Conservation (phyloP, 176 grass and related monocot species). For the Tuctoria greenei region DNA sequence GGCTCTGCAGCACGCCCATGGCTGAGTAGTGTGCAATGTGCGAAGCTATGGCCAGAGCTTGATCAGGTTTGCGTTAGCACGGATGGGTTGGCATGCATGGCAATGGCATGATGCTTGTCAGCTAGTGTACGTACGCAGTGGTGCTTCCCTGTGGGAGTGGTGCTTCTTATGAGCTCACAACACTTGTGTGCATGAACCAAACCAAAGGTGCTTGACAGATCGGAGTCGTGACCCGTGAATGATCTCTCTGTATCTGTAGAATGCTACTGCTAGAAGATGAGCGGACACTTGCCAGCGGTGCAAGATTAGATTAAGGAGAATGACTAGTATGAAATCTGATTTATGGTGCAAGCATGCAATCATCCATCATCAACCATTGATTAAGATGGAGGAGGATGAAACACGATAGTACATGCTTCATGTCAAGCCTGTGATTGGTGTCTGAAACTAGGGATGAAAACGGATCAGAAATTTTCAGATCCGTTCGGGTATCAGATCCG, state of each 20-base stretch:
- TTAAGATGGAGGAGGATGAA: no score
- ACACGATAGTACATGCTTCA: no score
- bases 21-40: neutral
- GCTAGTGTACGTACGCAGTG: neutral
- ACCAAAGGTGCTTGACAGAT: neutral
- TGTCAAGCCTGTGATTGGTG: no score
- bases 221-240: neutral
- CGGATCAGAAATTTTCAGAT: no score
- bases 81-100: constrained; percentile 10
- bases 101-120: constrained; percentile 5
- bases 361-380: no score
- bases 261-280: neutral
- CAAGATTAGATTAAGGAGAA: neutral
- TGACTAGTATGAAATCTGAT: no score
- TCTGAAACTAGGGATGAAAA: no score
- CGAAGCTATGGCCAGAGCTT: no score
- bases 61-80: neutral
- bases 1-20: constrained; percentile 19
- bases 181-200: neutral
- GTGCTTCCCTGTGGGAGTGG: neutral
- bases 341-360: no score
- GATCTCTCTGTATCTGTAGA: neutral
- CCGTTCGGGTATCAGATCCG: no score
- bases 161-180: neutral
- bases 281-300: neutral